Conservation (phyloP, 441 rosid genomes). For the Monsonia emarginata region DNA sequence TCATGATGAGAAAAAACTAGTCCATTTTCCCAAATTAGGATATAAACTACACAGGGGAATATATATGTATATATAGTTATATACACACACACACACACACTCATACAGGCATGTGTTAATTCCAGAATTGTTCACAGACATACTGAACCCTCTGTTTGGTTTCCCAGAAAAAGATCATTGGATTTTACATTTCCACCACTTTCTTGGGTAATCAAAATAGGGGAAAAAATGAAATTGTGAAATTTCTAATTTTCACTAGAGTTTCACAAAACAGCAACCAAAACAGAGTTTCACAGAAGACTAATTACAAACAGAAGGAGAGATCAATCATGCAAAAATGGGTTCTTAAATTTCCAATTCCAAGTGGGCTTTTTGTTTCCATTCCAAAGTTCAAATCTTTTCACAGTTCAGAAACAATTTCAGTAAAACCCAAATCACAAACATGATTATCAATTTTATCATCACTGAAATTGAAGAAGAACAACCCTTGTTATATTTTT, state of each 20-base stretch:
- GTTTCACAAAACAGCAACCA: no score
- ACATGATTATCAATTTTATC: background rate
- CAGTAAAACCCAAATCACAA: background rate
- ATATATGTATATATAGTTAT: no score
- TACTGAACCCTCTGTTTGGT: background rate
- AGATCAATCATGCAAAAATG: background rate
- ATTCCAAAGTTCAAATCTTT: background rate
- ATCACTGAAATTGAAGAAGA: background rate
- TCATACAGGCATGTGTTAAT: background rate
- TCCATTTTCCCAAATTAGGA: background rate
- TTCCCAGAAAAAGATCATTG: background rate
- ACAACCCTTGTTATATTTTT: background rate
- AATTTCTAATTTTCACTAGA: no score
- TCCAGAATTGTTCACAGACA: background rate
- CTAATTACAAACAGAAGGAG: background rate
- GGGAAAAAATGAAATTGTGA: no score
- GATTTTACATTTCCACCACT: background rate
- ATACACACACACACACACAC: no score
- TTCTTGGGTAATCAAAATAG: no score
- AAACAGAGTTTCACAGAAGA: no score
- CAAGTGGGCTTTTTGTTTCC: background rate
- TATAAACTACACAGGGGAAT: background rate
- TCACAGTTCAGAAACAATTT: background rate
- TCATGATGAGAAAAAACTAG: background rate
- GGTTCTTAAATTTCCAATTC: background rate